Evolutionary conservation across 2,329 filamentous ascomycete species (phyloP), one percentile per base, ranked within the genome.

Genomic region (Raffaelea ambrosiae): DNA sequence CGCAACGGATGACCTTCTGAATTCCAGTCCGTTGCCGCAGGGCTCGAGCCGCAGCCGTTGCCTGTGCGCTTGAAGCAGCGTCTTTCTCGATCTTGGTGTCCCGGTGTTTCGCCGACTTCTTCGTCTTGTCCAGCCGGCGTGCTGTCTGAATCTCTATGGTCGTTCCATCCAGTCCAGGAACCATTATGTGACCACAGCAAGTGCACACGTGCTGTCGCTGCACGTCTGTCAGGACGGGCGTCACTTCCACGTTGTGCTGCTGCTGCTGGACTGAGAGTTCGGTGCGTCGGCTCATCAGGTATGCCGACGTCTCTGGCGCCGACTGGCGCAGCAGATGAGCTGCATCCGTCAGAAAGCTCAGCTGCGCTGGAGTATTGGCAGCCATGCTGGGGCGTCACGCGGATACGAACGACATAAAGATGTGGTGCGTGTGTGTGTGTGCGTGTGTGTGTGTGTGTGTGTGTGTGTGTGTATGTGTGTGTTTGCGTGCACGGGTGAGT

Each of bases 151-250:
- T 58, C 14, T 63, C 65, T 9, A 77, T 43, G 9, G 54, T 54
- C 40, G 53, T 54, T 14, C 66, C 67, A 3, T 63, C 66, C 9
- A 70, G 69, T 0, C 79, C 78, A 2, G 70, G 65, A 4, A 81
- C 65, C 64, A 81, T 71, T 36, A 84, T 77, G 51, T 74, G 71
- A 16, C 82, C 81, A 57, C 82, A 86, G 45, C 71, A 71, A 43
- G 66, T 69, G 61, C 82, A 85, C 21, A 72, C 65, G 48, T 73
- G 73, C 52, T 80, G 72, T 44, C 68, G 67, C 52, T 79, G 72
- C n/a, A 66, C 56, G 18, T 77, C 72, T 10, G 71, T 63, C 44
- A 63, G 60, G 8, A 64, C 54, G 7, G 76, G 53, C 40, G 69
- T 66, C 53, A 4, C 40, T 19, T 33, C 18, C 16, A 7, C 5